phyloP scores from a whole-genome alignment of 495 filamentous ascomycete genomes.

The Podospora appendiculata region DNA sequence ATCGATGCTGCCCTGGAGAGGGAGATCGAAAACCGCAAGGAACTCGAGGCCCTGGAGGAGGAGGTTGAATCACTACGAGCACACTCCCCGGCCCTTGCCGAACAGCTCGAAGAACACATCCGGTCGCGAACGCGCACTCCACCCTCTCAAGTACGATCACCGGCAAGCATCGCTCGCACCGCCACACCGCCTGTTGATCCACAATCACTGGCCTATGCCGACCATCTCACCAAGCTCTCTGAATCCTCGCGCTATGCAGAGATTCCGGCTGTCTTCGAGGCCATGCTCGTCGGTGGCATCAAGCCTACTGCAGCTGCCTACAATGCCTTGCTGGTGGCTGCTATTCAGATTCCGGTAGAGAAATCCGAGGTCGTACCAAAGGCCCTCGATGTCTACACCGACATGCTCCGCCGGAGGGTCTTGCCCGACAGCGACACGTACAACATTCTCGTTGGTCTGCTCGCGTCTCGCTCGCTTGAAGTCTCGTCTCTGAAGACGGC shows the following conservation, averaged over 20 bases:
- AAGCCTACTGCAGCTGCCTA: conserved; percentile 77
- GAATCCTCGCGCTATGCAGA: conserved; percentile 64
- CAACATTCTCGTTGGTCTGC: conserved; percentile 71
- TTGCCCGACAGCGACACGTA: conserved; percentile 78
- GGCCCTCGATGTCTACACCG: conserved; percentile 87
- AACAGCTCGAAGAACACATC: conserved; percentile 28
- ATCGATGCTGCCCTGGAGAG: conserved; percentile 42
- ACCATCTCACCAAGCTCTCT: conserved; percentile 65
- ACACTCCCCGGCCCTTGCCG: conserved; percentile 26
- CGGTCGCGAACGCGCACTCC: conserved; percentile 33
- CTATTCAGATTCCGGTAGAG: conserved; percentile 62
- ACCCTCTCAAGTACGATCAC: conserved; percentile 30
- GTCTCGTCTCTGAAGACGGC: conserved; percentile 57
- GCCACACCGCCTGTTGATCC: conserved; percentile 41
- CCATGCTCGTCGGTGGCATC: conserved; percentile 69
- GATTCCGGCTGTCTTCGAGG: conserved; percentile 83
- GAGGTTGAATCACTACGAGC: conserved; percentile 30
- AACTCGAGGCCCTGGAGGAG: conserved; percentile 38
- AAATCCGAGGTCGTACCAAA: conserved; percentile 77
- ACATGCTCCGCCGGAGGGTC: conserved; percentile 86
- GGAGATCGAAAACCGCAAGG: conserved; percentile 37
- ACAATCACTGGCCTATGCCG: conserved; percentile 61
- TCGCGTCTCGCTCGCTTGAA: conserved; percentile 71
- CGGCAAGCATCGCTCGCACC: conserved; percentile 30
- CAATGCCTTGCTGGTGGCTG: conserved; percentile 80